Evolutionary conservation across 139 green algal species (phyloP).

Genomic region (Yamagishiella unicocca): DNA sequence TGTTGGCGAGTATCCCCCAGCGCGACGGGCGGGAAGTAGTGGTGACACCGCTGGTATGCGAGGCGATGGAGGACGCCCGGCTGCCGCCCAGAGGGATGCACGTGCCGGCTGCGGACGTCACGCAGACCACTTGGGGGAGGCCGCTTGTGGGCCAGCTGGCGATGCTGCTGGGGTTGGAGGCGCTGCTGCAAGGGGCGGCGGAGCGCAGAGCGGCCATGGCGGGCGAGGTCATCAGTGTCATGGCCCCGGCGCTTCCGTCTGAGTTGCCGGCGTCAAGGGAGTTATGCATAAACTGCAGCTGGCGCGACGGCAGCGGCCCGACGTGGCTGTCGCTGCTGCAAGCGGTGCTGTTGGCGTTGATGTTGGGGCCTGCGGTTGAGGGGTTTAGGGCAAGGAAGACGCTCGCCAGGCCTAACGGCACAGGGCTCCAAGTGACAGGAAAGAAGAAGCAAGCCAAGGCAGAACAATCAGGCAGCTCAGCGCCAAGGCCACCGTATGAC

Average conservation of each 20-base stretch:
- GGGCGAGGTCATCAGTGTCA: too few species aligned
- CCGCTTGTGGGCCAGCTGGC: neutral
- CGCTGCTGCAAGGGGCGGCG: neutral
- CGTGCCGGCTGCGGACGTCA: neutral
- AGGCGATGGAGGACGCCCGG: conserved; percentile 13
- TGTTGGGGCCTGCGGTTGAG: too few species aligned
- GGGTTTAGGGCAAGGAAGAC: too few species aligned
- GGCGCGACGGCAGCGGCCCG: neutral
- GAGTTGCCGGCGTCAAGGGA: neutral
- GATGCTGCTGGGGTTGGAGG: neutral
- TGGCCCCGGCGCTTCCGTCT: too few species aligned
- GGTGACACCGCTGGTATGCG: conserved; percentile 9
- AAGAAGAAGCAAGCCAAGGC: too few species aligned
- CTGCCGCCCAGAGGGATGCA: neutral
- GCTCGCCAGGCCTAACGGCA: too few species aligned
- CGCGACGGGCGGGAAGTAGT: conserved; percentile 34
- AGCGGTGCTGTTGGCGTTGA: neutral
- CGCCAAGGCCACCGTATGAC: too few species aligned
- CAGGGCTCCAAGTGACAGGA: too few species aligned
- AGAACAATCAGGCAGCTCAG: too few species aligned
- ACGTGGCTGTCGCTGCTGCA: conserved; percentile 6
- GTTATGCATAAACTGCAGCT: neutral
- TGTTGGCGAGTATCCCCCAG: neutral
- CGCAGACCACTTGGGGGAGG: neutral
- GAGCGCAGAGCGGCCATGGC: neutral